Base-by-base conservation (phyloP, 139 green algal genomes). In the Nannochloris sp. region DNA sequence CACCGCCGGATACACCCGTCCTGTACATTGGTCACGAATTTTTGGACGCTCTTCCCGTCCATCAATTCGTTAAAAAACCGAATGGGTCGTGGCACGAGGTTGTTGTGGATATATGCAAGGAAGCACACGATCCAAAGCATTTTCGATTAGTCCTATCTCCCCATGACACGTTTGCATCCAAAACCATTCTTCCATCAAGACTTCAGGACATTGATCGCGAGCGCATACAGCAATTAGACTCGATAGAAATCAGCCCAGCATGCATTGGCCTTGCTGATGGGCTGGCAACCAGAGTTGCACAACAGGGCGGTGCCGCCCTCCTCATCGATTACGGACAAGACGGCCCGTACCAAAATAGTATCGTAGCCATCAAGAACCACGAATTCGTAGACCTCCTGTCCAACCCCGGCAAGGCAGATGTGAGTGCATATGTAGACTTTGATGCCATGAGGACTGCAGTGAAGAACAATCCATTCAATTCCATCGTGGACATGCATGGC, bases 11-110 rank as follows among this genome's bases (percentile, higher is more conserved):
- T 14, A 36, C 33, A 17, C 29, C 50, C 1, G 89, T 88, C 0
- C 59, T 98, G 11, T 83, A 87, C 72, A 84, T 99, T 3, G 90
- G 83, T 6, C 90, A 99, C 65, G 93, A 99, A 76, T 97, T 97
- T 67, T 71, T 99, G 17, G 93, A 99, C 55, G 93, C 93, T 1
- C 78, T 98, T 48, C 93, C 93, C 2, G 88, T 96, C 40, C 93
- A 97, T 71, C 89, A 96, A 55, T 97, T 99, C 53, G 75, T 84
- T n/a, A 70, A 70, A 4, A 82, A 72, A 10, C 26, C 59, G 56
- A 49, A 70, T 50, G 61, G 72, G 44, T 55, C 61, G 33, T 95
- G 89, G 89, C 69, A 84, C 46, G 89, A 96, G 73, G 80, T 82
- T 46, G 76, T 96, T 57, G 78, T 97, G 37, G 89, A 96, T 46